These are phyloP conservation scores for Coprinopsis marcescibilis DNA, from an alignment of 768 basidiomycete genomes.

Conservation along the genomic window DNA sequence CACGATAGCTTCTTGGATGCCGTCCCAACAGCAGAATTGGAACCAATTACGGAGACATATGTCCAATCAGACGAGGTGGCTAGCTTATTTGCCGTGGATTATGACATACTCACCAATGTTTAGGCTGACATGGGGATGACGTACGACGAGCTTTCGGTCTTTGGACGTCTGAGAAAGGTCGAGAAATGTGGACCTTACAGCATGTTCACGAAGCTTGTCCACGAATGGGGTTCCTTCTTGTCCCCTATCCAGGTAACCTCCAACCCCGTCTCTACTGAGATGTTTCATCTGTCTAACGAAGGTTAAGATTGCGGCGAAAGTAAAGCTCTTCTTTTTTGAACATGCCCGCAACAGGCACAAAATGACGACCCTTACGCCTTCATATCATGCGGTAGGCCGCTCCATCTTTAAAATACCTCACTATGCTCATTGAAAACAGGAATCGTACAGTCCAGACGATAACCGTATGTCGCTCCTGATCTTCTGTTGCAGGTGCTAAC, in stretches of 20 bases:
- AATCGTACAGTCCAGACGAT: constrained; percentile 95
- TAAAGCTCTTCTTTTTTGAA: constrained; percentile 96
- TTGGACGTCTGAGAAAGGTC: constrained; percentile 89
- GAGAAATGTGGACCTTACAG: constrained; percentile 98
- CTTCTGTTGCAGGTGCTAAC: constrained; percentile 9
- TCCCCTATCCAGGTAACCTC: constrained; percentile 70
- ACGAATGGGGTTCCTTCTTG: constrained; percentile 86
- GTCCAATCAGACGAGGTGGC: constrained; percentile 90
- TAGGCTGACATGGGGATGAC: constrained; percentile 99
- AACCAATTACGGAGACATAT: constrained; percentile 91
- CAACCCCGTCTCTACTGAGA: neutral
- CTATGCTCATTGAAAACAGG: constrained; percentile 37
- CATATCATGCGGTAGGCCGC: constrained; percentile 84
- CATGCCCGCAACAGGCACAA: constrained; percentile 96
- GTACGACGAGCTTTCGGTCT: constrained; percentile 91
- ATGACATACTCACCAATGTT: constrained; percentile 6
- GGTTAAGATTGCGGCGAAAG: constrained; percentile 87
- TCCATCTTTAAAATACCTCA: neutral
- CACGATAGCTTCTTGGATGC: constrained; percentile 77
- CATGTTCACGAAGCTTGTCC: constrained; percentile 92
- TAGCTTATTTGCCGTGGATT: neutral
- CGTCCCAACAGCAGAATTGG: constrained; percentile 91
- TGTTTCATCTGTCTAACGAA: neutral
- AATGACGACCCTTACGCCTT: constrained; percentile 94
- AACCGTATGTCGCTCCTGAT: constrained; percentile 58